Evolutionary conservation across 2,329 filamentous ascomycete genomes (phyloP).

Genomic region (Allantophomopsis cytisporea): DNA sequence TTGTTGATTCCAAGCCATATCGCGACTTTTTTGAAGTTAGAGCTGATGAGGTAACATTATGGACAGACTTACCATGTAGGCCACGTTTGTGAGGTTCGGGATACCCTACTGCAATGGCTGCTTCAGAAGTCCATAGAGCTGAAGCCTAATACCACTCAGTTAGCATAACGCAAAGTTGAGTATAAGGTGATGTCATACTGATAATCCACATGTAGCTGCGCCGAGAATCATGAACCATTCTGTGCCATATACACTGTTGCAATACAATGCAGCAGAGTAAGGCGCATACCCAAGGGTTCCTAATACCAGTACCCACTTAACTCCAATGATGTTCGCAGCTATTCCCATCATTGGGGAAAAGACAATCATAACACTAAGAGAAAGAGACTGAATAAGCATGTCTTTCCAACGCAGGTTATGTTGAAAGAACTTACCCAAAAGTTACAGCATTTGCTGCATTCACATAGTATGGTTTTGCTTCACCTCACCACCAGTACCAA

Average conservation of each 20-base stretch:
- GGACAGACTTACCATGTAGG: conserved; percentile 29
- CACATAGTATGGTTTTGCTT: no score
- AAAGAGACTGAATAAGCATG: neutral
- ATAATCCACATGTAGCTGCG: conserved; percentile 13
- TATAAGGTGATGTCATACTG: no score
- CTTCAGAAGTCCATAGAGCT: conserved; percentile 62
- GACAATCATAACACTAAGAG: conserved; percentile 3
- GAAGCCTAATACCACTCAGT: conserved; percentile 43
- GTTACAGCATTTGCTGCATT: conserved; percentile 59
- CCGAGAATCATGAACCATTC: conserved; percentile 2
- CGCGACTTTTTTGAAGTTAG: no score
- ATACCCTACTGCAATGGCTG: conserved; percentile 58
- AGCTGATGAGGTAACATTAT: no score
- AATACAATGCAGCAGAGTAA: conserved; percentile 1
- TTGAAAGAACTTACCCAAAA: conserved; percentile 37
- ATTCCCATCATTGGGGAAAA: conserved; percentile 45
- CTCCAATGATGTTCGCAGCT: conserved; percentile 54
- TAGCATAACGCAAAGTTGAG: conserved; percentile 55
- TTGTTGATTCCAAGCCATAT: conserved; percentile 51
- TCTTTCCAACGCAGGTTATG: no score
- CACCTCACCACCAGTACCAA: no score
- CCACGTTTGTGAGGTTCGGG: conserved; percentile 55
- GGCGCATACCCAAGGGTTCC: conserved; percentile 21
- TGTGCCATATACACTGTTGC: neutral
- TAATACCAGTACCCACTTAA: conserved; percentile 54